A percentile compares a stretch with the other conserved stretches of the same genome.
phyloP scores from a whole-genome alignment of 352 stramenopile species.

The Elongisporangium senticosum region DNA sequence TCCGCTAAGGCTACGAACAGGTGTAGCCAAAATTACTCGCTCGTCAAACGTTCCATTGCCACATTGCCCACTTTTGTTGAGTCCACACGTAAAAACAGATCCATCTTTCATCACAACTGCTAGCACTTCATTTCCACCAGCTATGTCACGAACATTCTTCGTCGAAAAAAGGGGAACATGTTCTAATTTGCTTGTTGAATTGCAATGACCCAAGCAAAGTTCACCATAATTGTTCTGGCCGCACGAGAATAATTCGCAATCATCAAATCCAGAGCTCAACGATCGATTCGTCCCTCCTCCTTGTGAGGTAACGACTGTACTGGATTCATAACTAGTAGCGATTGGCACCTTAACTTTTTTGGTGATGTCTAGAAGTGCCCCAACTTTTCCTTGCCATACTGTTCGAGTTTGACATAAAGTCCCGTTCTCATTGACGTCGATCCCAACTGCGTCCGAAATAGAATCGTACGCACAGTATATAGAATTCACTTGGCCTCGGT shows the following conservation, averaged over 20 bases:
- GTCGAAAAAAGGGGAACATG: constrained; percentile 80
- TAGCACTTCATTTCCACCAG: constrained; percentile 81
- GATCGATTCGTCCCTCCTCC: constrained; percentile 5
- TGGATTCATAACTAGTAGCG: constrained; percentile 1
- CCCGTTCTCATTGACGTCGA: constrained; percentile 21
- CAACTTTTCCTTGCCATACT: constrained; percentile 45
- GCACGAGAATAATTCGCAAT: constrained; percentile 84
- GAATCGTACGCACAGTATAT: constrained; percentile 40
- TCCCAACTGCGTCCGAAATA: constrained; percentile 24
- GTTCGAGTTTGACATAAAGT: constrained; percentile 47
- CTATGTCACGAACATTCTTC: constrained; percentile 66
- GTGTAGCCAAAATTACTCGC: constrained; percentile 67
- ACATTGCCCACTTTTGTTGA: constrained; percentile 88
- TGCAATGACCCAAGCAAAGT: constrained; percentile 80
- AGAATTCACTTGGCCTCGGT: constrained; percentile 47
- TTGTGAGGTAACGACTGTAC: neutral
- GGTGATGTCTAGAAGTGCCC: constrained; percentile 24
- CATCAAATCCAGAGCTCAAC: constrained; percentile 45
- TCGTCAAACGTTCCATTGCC: constrained; percentile 86
- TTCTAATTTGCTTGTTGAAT: constrained; percentile 83
- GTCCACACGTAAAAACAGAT: constrained; percentile 66
- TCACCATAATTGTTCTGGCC: constrained; percentile 89
- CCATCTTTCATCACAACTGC: constrained; percentile 84
- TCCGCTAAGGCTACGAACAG: constrained; percentile 59
- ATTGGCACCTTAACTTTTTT: constrained; percentile 23